Evolutionary conservation across 306 rosid species (phyloP).

Genomic region (Gastrolobium bilobum): DNA sequence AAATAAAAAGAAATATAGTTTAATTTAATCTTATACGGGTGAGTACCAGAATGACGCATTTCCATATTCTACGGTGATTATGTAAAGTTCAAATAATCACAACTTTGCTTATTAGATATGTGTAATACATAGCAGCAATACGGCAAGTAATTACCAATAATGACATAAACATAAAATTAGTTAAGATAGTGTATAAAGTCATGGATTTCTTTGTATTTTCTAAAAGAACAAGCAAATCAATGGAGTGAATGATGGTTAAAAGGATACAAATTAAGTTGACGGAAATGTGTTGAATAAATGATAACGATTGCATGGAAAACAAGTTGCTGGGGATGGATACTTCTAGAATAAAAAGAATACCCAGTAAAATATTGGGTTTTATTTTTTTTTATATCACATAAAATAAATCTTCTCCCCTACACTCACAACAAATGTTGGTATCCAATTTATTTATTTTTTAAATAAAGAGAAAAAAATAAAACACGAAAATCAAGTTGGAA

Average conservation of each 20-base stretch:
- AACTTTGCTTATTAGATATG: background rate
- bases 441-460: no score
- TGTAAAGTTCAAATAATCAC: no score
- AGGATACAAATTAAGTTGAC: conserved; percentile 28
- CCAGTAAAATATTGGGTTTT: no score
- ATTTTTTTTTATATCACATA: no score
- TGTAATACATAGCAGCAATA: background rate
- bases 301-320: background rate
- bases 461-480: no score
- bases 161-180: background rate
- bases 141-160: background rate
- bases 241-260: conserved; percentile 33
- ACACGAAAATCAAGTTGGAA: no score
- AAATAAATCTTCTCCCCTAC: no score
- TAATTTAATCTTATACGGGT: no score
- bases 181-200: background rate
- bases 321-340: background rate
- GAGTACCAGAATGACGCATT: no score
- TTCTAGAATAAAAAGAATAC: background rate
- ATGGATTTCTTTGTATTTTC: background rate
- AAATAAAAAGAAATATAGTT: no score
- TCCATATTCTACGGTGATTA: no score
- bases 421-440: no score
- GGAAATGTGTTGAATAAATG: background rate
- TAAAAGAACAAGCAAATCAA: background rate